Evolutionary conservation across 2,329 filamentous ascomycete species (phyloP), one percentile per base, ranked within the genome.

Genomic region (Colletotrichum sp.): DNA sequence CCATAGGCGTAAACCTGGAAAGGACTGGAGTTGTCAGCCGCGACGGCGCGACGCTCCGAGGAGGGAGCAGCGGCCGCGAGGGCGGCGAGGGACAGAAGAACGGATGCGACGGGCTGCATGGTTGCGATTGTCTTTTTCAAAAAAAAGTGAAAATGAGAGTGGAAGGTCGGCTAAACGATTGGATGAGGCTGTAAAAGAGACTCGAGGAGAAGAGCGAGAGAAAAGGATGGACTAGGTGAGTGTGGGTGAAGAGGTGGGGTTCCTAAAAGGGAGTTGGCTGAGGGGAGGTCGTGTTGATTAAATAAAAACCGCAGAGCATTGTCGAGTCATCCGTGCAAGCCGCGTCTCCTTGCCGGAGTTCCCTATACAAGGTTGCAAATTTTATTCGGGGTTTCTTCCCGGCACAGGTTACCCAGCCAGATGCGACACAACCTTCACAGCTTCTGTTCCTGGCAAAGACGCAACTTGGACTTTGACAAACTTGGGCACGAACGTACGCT

Each of bases 1-100:
- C 81, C 80, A 64, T 81, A 82, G 65, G 80, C 81, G 52, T 81
- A 82, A 10, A 82, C 71, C n/a, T 77, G 72, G 69, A 82, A 82
- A 4, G 64, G 73, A 7, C 64, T 72, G 10, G 24, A 65, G 4
- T 80, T 55, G 28, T 68, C 57, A 7, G 32, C 77, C 1, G 78
- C 71, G 21, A 59, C 77, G 6, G 78, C 72, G n/a, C 77, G 71
- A 30, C 73, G 57, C 28, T n/a, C 57, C 13, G 68, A 59, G 2
- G 68, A 59, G 0, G 63, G 73, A n/a, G 59, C 74, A 28, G 76
- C 76, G 13, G 67, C 55, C 28, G 74, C 64, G 24, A 64, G 24
- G 24, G 71, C 68, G 10, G 71, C 76, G 13, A 77, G 34, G 12
- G 57, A 74, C 28, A 74, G 16, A 14, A 77, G 28, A 16, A 73